Base-by-base conservation (phyloP, 1,284 basidiomycete genomes). In the Apiotrichum porosum region DNA sequence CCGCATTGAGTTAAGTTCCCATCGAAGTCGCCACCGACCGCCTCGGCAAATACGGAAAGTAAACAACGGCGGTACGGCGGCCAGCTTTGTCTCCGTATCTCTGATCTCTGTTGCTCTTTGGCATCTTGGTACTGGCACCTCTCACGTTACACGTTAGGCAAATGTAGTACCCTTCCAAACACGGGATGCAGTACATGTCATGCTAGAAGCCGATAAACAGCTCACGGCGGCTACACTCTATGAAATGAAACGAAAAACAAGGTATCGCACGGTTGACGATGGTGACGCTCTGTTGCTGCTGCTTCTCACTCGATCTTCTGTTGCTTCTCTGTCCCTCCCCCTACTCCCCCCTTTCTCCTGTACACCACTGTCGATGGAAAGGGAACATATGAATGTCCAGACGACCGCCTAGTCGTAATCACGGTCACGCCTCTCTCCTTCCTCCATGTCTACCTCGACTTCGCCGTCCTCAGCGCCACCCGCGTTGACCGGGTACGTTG, bases 391-490 rank as follows among this genome's bases (percentile, higher is more conserved):
- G n/a, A n/a, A n/a, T n/a, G n/a, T n/a, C n/a, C n/a, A n/a, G n/a
- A n/a, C n/a, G n/a, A n/a, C n/a, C n/a, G n/a, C n/a, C 35, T 44
- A 44, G 26, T 37, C 42, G 12, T 30, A 18, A 18, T 45, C 44
- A 15, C 44, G 44, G 18, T 45, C 44, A 14, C 44, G 19, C 10
- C 44, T 19, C 44, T 45, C 44, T 30, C 44, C 44, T n/a, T 45
- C 44, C 30, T 39, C 44, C 43, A 44, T 44, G 18, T 44, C 43
- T 12, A 30, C 44, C 28, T 44, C 43, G 22, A 30, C 44, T 28
- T 45, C 43, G 30, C 30, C 37, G 14, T 32, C 24, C 42, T 36
- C 36, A 5, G 17, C 35, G 5, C 39, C 39, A 17, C 22, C 32
- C n/a, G 21, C 41, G 10, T 14, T 2, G 3, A 28, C 19, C 15